Conservation (phyloP, 2,329 filamentous ascomycete species). For the Tolypocladium ophioglossoides region DNA sequence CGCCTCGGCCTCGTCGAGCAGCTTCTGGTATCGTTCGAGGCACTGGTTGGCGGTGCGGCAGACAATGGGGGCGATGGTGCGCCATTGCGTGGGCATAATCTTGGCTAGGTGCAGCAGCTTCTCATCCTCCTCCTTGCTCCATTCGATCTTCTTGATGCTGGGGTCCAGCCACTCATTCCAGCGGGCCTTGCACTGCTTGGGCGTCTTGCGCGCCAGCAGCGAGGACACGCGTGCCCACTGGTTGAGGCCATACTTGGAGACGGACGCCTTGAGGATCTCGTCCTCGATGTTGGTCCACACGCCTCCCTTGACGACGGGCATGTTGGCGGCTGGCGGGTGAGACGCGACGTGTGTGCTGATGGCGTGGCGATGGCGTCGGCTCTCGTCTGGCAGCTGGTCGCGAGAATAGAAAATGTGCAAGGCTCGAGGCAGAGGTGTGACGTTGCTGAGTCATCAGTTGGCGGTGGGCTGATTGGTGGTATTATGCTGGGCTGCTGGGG, state of each 20-base stretch:
- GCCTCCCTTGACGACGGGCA: slow-evolving; percentile 66
- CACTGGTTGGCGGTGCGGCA: slow-evolving; percentile 95
- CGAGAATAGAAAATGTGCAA: slow-evolving; percentile 16
- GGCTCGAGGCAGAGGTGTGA: slow-evolving; percentile 3
- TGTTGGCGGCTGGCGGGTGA: slow-evolving; percentile 24
- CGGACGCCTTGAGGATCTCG: slow-evolving; percentile 92
- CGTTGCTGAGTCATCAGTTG: slow-evolving; percentile 6
- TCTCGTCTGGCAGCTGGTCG: slow-evolving; percentile 1
- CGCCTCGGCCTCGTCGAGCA: slow-evolving; percentile 91
- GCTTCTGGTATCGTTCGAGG: slow-evolving; percentile 90
- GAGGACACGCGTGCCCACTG: slow-evolving; percentile 99
- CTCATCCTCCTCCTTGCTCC: slow-evolving; percentile 98
- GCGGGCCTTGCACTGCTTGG: slow-evolving; percentile 97
- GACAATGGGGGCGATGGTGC: slow-evolving; percentile 93
- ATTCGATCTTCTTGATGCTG: slow-evolving; percentile 96
- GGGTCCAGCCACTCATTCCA: slow-evolving; percentile 99
- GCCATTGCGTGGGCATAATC: slow-evolving; percentile 98
- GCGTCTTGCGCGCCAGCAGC: slow-evolving; percentile 89
- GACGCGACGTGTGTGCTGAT: neutral
- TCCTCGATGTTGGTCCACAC: slow-evolving; percentile 76
- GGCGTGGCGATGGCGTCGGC: neutral
- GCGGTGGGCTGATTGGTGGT: too few relatives aligned
- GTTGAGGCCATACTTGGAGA: slow-evolving; percentile 90
- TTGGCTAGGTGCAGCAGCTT: slow-evolving; percentile 94
- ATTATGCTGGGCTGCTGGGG: too few relatives aligned